Evolutionary conservation across 1,284 basidiomycete species (phyloP), one percentile per base, ranked within the genome.

Genomic region (Xanthoconium separans): DNA sequence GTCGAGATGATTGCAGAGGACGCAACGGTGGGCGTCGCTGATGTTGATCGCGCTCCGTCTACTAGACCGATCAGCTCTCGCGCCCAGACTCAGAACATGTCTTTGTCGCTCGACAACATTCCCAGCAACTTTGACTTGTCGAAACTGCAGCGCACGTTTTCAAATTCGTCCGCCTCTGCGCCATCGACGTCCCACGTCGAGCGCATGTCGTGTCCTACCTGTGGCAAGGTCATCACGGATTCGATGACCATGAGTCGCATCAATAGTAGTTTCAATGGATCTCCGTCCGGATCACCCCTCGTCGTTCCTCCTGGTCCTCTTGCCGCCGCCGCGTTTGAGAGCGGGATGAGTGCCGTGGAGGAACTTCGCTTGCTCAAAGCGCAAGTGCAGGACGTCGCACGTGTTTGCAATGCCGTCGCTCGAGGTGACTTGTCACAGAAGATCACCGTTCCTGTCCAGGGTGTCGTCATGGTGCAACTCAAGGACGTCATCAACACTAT

Each of bases 401-500:
- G 94, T 37, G 95, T 98, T 31, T 98, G 95, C 74, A 95, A 95
- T 71, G 95, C 95, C 20, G 95, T 99, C 60, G 96, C 96, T 0
- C 81, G 87, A 22, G 95, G 95, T 31, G 96, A 99, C 71, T 75
- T 99, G 60, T 91, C 89, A 44, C 93, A 98, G 76, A 96, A 97
- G 78, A 97, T 99, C 61, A 95, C 92, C 41, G 95, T 98, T 7
- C 91, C 90, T 31, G 96, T 98, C 7, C 93, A 98, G 72, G 95
- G 95, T 60, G 90, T 91, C 55, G 93, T 96, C 56, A 97, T 99
- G 94, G 90, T 95, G 18, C 93, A 97, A 73, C 85, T 98, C 66
- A 98, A 98, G 79, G 93, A 98, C 62, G 95, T 96, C 63, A 97
- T 98, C 78, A 98, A 98, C 68, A 89, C 89, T 43, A 98, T 98